Percentiles rank a stretch among this genome's conserved stretches.
Conservation (phyloP, 371 early-diverging fungal genomes). For the Lichtheimia corymbifera region DNA sequence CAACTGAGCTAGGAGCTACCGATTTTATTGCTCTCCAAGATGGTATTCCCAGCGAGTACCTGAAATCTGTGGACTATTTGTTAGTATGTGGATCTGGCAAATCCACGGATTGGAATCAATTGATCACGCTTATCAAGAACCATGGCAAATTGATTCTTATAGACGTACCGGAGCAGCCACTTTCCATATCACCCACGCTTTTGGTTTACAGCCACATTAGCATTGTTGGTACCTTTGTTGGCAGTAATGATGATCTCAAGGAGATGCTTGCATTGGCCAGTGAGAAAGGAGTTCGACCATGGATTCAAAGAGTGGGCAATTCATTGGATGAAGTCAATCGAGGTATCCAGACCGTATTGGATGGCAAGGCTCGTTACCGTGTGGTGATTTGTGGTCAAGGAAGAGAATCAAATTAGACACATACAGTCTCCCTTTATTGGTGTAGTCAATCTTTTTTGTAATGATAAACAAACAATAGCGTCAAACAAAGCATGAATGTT, state of each 20-base stretch:
- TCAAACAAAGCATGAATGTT: too few relatives aligned
- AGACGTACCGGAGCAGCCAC: conserved; percentile 64
- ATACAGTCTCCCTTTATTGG: too few relatives aligned
- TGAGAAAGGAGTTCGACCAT: conserved; percentile 65
- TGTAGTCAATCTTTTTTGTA: too few relatives aligned
- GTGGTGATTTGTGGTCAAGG: conserved; percentile 57
- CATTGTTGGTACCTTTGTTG: conserved; percentile 74
- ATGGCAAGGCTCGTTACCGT: conserved; percentile 71
- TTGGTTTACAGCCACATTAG: conserved; percentile 54
- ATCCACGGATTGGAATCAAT: conserved; percentile 51
- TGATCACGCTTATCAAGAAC: conserved; percentile 51
- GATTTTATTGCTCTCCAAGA: conserved; percentile 27
- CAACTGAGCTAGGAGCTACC: conserved; percentile 70
- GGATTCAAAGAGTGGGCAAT: conserved; percentile 59
- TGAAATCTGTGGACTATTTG: conserved; percentile 47
- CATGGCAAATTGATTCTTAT: conserved; percentile 65
- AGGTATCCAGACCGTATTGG: conserved; percentile 58
- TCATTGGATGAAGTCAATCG: conserved; percentile 66
- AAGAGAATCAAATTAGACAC: conserved; percentile 3
- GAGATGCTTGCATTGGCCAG: conserved; percentile 76
- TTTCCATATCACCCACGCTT: conserved; percentile 38
- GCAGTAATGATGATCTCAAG: conserved; percentile 52
- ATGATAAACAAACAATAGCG: too few relatives aligned
- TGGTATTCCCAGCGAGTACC: conserved; percentile 8
- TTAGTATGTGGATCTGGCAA: conserved; percentile 59